These are phyloP conservation scores for Lasiodiplodia citricola DNA, from an alignment of 2,329 filamentous ascomycete genomes.

Conservation along the genomic window DNA sequence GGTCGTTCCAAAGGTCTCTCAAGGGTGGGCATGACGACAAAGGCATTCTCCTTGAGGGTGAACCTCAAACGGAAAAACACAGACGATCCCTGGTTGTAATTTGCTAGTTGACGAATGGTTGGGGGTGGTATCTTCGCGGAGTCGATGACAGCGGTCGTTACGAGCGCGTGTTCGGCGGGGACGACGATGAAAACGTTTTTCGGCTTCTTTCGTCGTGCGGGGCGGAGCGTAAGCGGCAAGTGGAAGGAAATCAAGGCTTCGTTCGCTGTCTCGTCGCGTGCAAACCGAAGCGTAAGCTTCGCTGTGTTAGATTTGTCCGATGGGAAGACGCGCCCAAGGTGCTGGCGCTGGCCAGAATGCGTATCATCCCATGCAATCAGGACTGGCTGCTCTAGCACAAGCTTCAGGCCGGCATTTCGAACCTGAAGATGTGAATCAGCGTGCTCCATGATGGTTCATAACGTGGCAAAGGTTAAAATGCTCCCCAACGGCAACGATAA, in stretches of 20 bases:
- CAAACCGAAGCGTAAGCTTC: neutral
- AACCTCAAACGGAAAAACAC: neutral
- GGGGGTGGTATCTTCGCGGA: neutral
- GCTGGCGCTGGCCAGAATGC: neutral
- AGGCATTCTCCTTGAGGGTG: neutral
- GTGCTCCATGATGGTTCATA: neutral
- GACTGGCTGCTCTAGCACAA: neutral
- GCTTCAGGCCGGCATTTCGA: neutral
- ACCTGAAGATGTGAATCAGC: neutral
- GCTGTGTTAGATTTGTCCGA: neutral
- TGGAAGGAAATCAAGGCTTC: neutral
- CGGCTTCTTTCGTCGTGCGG: neutral
- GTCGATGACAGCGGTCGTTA: neutral
- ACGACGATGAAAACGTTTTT: neutral
- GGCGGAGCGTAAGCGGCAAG: neutral
- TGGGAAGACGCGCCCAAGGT: neutral
- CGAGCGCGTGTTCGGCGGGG: neutral
- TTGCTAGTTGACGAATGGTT: neutral
- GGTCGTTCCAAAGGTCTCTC: neutral
- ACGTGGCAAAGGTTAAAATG: neutral
- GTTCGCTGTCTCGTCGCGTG: neutral
- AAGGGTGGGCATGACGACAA: neutral
- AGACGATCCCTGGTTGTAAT: neutral
- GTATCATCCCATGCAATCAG: neutral
- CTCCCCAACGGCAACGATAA: neutral